These are phyloP conservation scores for Hemileccinum impolitum DNA, from an alignment of 768 basidiomycete genomes.

Conservation along the genomic window DNA sequence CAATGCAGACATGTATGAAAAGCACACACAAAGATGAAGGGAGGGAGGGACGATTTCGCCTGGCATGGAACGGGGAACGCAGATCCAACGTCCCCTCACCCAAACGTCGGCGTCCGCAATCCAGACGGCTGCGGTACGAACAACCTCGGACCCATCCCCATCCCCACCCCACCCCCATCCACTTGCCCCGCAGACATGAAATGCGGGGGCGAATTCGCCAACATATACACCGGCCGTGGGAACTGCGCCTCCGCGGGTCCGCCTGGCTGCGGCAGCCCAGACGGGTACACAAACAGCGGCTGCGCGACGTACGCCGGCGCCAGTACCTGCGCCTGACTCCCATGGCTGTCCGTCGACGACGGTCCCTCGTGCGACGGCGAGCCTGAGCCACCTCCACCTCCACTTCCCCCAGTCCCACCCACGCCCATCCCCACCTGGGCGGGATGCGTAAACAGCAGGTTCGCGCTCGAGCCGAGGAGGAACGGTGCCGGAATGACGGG, in stretches of 20 bases:
- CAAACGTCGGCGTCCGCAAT: conserved; percentile 25
- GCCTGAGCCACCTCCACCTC: conserved; percentile 22
- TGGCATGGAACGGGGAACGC: background rate
- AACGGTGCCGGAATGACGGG: conserved; percentile 24
- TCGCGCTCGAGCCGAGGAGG: conserved; percentile 30
- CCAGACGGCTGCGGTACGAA: conserved; percentile 28
- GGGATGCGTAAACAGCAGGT: conserved; percentile 27
- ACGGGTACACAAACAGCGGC: background rate
- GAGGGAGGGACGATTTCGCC: too few species aligned
- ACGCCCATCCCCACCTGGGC: conserved; percentile 9
- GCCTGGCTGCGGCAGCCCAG: conserved; percentile 24
- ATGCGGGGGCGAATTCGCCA: conserved; percentile 24
- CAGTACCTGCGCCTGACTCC: conserved; percentile 24
- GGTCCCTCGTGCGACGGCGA: conserved; percentile 32
- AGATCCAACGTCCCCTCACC: conserved; percentile 2
- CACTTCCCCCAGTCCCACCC: background rate
- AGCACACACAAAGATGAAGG: too few species aligned
- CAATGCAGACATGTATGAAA: too few species aligned
- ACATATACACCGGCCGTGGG: conserved; percentile 30
- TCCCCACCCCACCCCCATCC: conserved; percentile 8
- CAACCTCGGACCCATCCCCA: conserved; percentile 13
- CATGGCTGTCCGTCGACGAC: conserved; percentile 26
- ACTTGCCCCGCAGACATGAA: conserved; percentile 19
- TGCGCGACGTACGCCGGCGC: conserved; percentile 6
- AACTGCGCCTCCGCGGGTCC: conserved; percentile 20